phyloP scores from a whole-genome alignment of 2,329 filamentous ascomycete genomes.

The Cadophora luteo-olivacea region DNA sequence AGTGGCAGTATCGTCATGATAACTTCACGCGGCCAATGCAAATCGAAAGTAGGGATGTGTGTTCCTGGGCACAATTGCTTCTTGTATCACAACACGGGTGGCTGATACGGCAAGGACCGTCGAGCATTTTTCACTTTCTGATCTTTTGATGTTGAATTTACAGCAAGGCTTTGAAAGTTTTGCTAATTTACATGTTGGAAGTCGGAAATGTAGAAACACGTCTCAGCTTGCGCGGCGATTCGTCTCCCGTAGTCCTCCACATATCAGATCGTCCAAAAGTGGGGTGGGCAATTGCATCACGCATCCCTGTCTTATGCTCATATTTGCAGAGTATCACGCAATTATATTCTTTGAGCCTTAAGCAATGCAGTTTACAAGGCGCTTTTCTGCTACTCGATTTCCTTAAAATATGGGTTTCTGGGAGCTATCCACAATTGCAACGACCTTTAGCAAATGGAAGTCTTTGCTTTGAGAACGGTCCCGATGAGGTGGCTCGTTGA shows the following conservation, averaged over 20 bases:
- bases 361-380: too few species aligned
- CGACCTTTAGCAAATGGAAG: background rate
- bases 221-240: background rate
- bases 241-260: background rate
- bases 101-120: too few species aligned
- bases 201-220: background rate
- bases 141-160: too few species aligned
- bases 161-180: too few species aligned
- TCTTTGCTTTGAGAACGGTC: background rate
- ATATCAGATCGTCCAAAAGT: conserved; percentile 7
- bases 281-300: conserved; percentile 14
- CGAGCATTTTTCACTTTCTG: too few species aligned
- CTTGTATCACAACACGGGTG: too few species aligned
- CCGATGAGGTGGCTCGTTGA: conserved; percentile 9
- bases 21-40: too few species aligned
- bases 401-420: background rate
- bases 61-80: too few species aligned
- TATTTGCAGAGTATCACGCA: conserved; percentile 14
- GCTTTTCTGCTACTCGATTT: background rate
- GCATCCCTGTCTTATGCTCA: background rate
- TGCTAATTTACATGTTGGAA: too few species aligned
- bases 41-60: too few species aligned
- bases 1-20: too few species aligned
- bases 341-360: background rate
- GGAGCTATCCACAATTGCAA: background rate